phyloP scores from a whole-genome alignment of 805 yeast genomes.

The Limtongia smithiae region DNA sequence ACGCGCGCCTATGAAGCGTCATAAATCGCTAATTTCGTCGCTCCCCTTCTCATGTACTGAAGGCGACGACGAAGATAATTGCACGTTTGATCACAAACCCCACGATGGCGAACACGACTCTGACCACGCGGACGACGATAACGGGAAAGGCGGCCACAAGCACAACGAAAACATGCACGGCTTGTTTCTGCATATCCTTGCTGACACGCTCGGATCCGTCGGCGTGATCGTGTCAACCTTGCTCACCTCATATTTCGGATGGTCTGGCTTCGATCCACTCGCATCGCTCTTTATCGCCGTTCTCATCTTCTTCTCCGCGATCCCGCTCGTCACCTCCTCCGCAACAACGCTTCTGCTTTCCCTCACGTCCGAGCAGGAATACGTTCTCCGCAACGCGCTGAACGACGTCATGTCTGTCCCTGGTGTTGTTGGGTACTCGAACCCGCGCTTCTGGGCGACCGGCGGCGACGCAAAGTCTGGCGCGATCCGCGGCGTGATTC shows the following conservation, averaged over 20 bases:
- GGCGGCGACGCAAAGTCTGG: constrained; percentile 33
- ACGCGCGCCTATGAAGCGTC: not conserved
- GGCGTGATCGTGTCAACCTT: constrained; percentile 93
- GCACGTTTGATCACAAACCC: constrained; percentile 13
- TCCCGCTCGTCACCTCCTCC: constrained; percentile 80
- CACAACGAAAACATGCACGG: constrained; percentile 84
- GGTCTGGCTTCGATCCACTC: constrained; percentile 85
- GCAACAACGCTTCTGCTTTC: constrained; percentile 68
- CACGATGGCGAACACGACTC: constrained; percentile 1
- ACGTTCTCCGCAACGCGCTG: constrained; percentile 57
- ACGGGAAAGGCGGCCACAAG: constrained; percentile 22
- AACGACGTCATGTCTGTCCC: constrained; percentile 57
- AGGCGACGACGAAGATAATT: constrained; percentile 21
- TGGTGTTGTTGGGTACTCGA: constrained; percentile 80
- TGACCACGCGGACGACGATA: constrained; percentile 24
- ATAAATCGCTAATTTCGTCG: not conserved
- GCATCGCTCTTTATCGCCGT: constrained; percentile 85
- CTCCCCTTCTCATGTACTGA: not conserved
- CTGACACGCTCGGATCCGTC: constrained; percentile 94
- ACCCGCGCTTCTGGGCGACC: constrained; percentile 89
- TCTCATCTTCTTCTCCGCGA: constrained; percentile 72
- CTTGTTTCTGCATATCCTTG: constrained; percentile 85
- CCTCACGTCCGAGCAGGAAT: constrained; percentile 57
- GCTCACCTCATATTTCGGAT: constrained; percentile 63
- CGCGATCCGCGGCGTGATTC: constrained; percentile 68